Evolutionary conservation across 2,329 filamentous ascomycete species (phyloP), one percentile per base, ranked within the genome.

Genomic region (Epichloe baconii): DNA sequence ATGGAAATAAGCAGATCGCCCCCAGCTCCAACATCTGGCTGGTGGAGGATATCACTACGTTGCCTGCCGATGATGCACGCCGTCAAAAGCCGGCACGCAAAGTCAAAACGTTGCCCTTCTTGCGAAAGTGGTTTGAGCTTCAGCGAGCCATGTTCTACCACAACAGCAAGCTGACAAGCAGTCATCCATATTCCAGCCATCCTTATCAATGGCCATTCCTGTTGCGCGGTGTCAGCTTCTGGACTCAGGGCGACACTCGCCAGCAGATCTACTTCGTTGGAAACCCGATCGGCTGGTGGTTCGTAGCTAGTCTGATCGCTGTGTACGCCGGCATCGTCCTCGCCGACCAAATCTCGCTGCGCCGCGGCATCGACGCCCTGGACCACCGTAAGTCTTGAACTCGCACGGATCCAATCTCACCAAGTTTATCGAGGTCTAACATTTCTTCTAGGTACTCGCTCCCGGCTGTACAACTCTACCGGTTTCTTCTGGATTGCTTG

Each of bases 91-190:
- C 87, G 55, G 78, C 83, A 61, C 83, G 82, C 61, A 78, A 91
- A 71, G 78, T 91, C 64, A 96, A 94, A 75, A 76, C 76, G 19
- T 68, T 97, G 62, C 83, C 90, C 17, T 98, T 98, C 78, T 71
- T 96, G 58, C 81, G 79, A 63, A 98, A 98, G 74, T 98, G 91
- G 77, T 81, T 96, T 57, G 93, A 98, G 74, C 78, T 98, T 53
- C 93, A 98, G 71, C 82, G 91, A 47, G 88, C 90, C 61, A 98
- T 98, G 90, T 98, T 98, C 78, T 91, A 86, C 78, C 93, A 98
- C 77, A 98, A 98, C 78, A 97, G 90, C 69, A 91, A 94, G 62
- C 75, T 98, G 64, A 98, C 93, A 44, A 94, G 89, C 72, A 95
- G 88, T 65, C 93, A 98, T 68, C 93, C 93, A 1, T 98, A 98